Evolutionary conservation across 306 rosid genomes (phyloP), one percentile per base, ranked within the genome.

Genomic region (Castanopsis chinensis): DNA sequence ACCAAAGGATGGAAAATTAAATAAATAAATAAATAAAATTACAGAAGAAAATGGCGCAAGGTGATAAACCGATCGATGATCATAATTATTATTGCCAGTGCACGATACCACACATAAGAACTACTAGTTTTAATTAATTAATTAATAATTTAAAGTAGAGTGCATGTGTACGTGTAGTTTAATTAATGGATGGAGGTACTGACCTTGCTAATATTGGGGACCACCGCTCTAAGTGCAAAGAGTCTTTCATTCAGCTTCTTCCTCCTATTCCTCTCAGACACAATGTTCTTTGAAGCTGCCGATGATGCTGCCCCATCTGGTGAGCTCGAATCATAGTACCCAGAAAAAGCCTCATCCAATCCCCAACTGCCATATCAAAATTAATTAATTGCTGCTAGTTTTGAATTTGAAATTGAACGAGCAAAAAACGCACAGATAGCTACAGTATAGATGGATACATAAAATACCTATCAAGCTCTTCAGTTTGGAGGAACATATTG

Each of bases 151-250:
- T 2, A 37, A 37, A 8, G 11, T 37, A 37, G 11, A 8, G 45
- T 37, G 11, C 11, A 37, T 37, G 45, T 41, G 45, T 8, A 41
- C 3, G 45, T 41, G 45, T 13, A 49, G 15, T 9, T 49, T 49
- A 10, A 49, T 49, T 20, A 25, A 27, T 73, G 56, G 69, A 32
- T 70, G 53, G 17, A 41, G 45, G 45, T 41, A 41, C 45, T 41
- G 45, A 91, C 99, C 98, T 96, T 96, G 92, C 88, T 91, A 11
- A 96, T 96, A 63, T 96, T 93, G 18, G 99, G 99, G 72, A 96
- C 99, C 81, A 91, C 98, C 5, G 98, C 86, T 86, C 99, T 87
- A 30, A 96, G 98, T 3, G 98, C 96, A 21, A 93, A 93, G 12
- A 96, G 93, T 83, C 97, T 89, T 18, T 96, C 96, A 54, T 96